Evolutionary conservation across 805 yeast genomes (phyloP).

Genomic region (Candida tammaniensis): DNA sequence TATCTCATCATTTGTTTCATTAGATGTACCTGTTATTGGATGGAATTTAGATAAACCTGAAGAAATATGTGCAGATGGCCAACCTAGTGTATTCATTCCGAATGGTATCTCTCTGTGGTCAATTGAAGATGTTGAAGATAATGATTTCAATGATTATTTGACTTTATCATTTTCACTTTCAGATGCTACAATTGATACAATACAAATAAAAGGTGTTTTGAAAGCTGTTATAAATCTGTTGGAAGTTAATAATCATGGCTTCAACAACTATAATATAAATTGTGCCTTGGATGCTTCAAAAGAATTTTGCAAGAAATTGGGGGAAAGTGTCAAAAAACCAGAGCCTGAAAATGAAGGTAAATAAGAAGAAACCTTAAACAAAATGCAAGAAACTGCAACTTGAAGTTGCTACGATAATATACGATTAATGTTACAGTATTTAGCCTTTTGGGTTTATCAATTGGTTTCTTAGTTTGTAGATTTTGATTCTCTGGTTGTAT

Average conservation of each 20-base stretch:
- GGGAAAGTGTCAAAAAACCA: conserved; percentile 10
- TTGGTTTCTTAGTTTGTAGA: too few relatives aligned
- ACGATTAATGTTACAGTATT: too few relatives aligned
- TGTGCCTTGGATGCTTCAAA: conserved; percentile 29
- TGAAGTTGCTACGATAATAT: too few relatives aligned
- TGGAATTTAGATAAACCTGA: conserved; percentile 24
- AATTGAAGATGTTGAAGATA: conserved; percentile 6
- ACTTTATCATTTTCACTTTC: conserved; percentile 34
- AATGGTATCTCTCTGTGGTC: conserved; percentile 32
- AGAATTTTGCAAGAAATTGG: conserved; percentile 27
- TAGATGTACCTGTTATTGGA: conserved; percentile 24
- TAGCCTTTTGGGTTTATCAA: too few relatives aligned
- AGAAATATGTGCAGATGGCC: conserved; percentile 20
- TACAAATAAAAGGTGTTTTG: conserved; percentile 33
- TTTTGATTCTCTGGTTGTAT: too few relatives aligned
- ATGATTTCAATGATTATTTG: conserved; percentile 22
- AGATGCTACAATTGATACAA: conserved; percentile 32
- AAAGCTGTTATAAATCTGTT: conserved; percentile 15
- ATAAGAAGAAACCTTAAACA: too few relatives aligned
- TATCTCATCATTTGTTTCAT: conserved; percentile 26
- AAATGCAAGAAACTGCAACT: too few relatives aligned
- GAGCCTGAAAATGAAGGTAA: too few relatives aligned
- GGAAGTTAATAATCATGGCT: conserved; percentile 7
- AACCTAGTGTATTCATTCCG: conserved; percentile 30
- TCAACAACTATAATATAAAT: conserved; percentile 23